Evolutionary conservation across 2,329 filamentous ascomycete genomes (phyloP), one percentile per base, ranked within the genome.

Genomic region (Sclerotinia subarctica): DNA sequence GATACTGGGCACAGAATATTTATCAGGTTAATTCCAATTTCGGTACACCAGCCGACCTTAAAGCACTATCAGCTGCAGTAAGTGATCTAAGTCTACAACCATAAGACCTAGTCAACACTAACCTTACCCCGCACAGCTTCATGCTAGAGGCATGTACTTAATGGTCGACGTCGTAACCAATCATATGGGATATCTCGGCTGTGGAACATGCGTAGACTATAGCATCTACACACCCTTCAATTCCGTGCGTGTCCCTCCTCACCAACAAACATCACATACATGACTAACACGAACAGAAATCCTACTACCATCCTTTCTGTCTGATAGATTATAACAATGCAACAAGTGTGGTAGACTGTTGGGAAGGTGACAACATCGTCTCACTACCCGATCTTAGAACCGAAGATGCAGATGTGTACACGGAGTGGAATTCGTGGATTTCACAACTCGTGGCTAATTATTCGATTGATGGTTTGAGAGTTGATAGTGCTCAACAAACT

Each of bases 81-180:
- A 63, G 65, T 67, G 15, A 4, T 63, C 24, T 2, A 5, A 26
- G 3, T 13, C 38, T 24, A 35, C 24, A 21, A 13, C 0, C 15
- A 6, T 10, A 32, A 21, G 13, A 5, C 13, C 5, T 3, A 17
- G 5, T 15, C 6, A 44, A 15, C 46, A 15, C 57, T 63, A 13
- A 67, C 26, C 1, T 2, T 8, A 38, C 1, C 19, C 3, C 26
- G 21, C 6, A 42, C 52, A 67, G 65, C 17, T 63, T 15, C 83
- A 85, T 73, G 71, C 71, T 19, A 78, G 76, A 72, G 82, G 79
- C 66, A 85, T 82, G 67, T 66, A 68, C 70, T 71, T 85, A 13
- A 84, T 85, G 83, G 78, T 84, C 60, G 83, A 85, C 69, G 79
- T 83, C 3, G 83, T 84, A 13, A 80, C 82, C 49, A 85, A 85